A percentile compares a stretch with the other conserved stretches of the same genome.
Evolutionary conservation across 163 green algal genomes (phyloP).

Genomic region (Chlamydomonas reinhardtii): DNA sequence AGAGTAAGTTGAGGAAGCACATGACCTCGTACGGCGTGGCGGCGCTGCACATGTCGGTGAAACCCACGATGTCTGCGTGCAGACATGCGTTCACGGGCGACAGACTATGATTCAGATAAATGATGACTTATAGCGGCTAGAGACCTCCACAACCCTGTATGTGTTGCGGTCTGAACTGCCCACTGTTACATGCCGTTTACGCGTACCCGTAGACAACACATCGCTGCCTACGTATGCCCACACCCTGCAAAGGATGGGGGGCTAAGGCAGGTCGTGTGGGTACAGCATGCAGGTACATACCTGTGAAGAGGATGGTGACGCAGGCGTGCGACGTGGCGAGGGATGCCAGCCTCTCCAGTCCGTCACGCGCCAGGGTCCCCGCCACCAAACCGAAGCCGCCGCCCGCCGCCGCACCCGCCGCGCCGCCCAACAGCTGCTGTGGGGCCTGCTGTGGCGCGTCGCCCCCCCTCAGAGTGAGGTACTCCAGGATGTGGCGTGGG

Average conservation of each 20-base stretch:
- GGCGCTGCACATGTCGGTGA: neutral
- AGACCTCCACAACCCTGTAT: no score
- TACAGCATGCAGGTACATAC: neutral
- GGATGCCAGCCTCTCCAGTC: neutral
- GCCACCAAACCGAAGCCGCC: neutral
- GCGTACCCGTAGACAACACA: no score
- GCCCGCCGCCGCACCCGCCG: neutral
- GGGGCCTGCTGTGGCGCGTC: neutral
- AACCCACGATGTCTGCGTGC: neutral
- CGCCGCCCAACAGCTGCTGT: neutral
- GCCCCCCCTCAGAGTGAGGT: neutral
- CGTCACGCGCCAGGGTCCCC: no score
- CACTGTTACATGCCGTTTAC: no score
- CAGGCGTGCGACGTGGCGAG: neutral
- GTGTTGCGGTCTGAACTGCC: no score
- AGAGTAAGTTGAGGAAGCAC: neutral
- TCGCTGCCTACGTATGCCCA: no score
- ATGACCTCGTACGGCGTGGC: neutral
- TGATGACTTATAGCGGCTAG: no score
- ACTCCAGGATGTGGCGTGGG: conserved; percentile 34
- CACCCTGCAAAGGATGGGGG: no score
- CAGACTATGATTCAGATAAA: no score
- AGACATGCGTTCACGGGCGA: no score
- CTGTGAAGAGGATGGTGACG: neutral
- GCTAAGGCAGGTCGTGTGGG: neutral